phyloP scores from a whole-genome alignment of 2,329 filamentous ascomycete species.

The Aspergillus sp. region DNA sequence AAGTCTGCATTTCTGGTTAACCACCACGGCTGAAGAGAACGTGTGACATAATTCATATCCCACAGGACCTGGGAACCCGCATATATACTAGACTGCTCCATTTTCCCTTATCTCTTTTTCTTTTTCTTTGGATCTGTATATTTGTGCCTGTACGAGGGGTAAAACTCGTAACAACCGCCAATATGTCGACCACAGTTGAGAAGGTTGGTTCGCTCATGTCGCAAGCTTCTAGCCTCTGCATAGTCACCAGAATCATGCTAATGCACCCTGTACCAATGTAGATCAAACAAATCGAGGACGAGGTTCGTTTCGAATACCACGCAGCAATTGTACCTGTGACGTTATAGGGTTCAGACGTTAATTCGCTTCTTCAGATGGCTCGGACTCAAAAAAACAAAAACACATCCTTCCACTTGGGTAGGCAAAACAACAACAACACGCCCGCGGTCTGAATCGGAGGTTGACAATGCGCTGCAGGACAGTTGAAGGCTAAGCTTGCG shows the following conservation, averaged over 20 bases:
- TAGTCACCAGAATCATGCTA: conserved; percentile 25
- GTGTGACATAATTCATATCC: not conserved
- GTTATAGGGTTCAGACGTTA: conserved; percentile 3
- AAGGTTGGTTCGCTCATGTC: conserved; percentile 62
- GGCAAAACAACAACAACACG: conserved; percentile 10
- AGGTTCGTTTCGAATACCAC: conserved; percentile 59
- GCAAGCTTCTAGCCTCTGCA: conserved; percentile 5
- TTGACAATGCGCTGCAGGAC: conserved; percentile 49
- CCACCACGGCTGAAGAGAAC: conserved; percentile 9
- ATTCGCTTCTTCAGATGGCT: conserved; percentile 67
- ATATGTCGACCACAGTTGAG: conserved; percentile 95
- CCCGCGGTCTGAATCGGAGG: conserved; percentile 8
- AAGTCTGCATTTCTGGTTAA: conserved; percentile 5
- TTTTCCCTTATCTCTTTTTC: conserved; percentile 5
- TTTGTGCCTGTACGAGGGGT: conserved; percentile 18
- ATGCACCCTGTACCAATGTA: conserved; percentile 42
- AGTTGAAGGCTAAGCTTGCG: conserved; percentile 96
- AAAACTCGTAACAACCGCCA: conserved; percentile 41
- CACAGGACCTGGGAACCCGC: not conserved
- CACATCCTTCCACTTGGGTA: conserved; percentile 85
- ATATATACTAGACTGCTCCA: not conserved
- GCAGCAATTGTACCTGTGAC: conserved; percentile 1
- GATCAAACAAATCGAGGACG: conserved; percentile 96
- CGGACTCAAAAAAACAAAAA: conserved; percentile 97
- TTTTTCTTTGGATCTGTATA: conserved; percentile 9